Conservation (phyloP, 2,329 filamentous ascomycete species). For the Cadophora luteo-olivacea region DNA sequence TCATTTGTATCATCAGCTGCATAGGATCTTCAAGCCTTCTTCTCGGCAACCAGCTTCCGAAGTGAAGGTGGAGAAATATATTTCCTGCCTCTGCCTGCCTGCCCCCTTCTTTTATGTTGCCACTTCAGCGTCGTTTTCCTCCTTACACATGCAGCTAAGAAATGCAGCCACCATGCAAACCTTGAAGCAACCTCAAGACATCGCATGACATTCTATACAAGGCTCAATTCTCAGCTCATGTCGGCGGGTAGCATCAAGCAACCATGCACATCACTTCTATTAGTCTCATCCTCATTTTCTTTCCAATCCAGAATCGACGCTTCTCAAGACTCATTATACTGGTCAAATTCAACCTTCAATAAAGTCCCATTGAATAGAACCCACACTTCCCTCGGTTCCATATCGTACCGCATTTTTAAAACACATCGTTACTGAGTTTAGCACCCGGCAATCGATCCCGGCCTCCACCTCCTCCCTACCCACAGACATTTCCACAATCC, state of each 20-base stretch:
- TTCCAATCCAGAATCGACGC: too few relatives aligned
- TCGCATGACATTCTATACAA: conserved; percentile 10
- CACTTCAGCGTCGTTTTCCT: background rate
- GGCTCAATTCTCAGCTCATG: background rate
- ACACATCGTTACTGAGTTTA: too few relatives aligned
- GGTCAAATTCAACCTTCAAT: too few relatives aligned
- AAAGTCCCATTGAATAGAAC: background rate
- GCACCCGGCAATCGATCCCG: conserved; percentile 5
- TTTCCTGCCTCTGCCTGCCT: background rate
- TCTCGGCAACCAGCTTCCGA: conserved; percentile 1
- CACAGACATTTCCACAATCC: too few relatives aligned
- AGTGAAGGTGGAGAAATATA: conserved; percentile 1
- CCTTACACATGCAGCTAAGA: background rate
- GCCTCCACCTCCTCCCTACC: background rate
- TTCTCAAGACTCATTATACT: background rate
- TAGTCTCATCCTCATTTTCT: background rate
- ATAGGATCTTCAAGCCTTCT: background rate
- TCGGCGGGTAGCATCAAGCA: background rate
- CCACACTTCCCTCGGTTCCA: background rate
- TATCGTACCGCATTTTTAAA: background rate
- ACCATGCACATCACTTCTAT: background rate
- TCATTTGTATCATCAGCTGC: background rate
- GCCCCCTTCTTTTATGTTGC: background rate
- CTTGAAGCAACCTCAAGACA: background rate
- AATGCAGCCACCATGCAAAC: conserved; percentile 1